Percentiles rank a stretch among this genome's conserved stretches.
Conservation (phyloP, 164 flowering plant species). For the Euptelea pleiosperma region DNA sequence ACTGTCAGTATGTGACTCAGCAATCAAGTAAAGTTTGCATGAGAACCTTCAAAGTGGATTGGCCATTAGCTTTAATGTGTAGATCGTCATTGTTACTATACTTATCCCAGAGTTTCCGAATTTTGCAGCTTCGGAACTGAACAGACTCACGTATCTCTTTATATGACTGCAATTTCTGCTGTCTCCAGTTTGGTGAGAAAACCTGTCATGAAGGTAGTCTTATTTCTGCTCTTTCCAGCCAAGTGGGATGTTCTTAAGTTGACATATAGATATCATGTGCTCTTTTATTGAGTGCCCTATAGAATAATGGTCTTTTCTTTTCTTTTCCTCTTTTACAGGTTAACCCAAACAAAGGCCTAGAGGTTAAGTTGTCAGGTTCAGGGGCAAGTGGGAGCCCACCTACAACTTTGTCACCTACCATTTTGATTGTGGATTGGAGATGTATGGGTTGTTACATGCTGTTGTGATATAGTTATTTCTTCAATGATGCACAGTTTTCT, state of each 20-base stretch:
- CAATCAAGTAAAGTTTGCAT: too few relatives aligned
- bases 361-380: constrained; percentile 65
- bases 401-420: constrained; percentile 82
- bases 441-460: constrained; percentile 38
- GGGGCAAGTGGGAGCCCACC: constrained; percentile 67
- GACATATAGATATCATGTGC: not conserved
- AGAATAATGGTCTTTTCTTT: not conserved
- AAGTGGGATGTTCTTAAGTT: not conserved
- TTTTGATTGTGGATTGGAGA: constrained; percentile 68
- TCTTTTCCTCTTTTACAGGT: constrained; percentile 37
- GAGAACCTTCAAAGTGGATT: not conserved
- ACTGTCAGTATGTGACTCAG: too few relatives aligned
- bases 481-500: constrained; percentile 14
- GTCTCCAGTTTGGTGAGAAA: constrained; percentile 63
- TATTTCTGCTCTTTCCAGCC: not conserved
- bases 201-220: constrained; percentile 60
- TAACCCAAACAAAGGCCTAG: constrained; percentile 64
- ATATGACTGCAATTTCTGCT: constrained; percentile 83
- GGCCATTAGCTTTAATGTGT: not conserved
- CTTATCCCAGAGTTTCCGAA: constrained; percentile 6
- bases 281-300: too few relatives aligned
- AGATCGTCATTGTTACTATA: not conserved
- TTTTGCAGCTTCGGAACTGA: constrained; percentile 78
- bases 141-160: constrained; percentile 68
- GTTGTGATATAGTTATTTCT: not conserved